Evolutionary conservation across 78 protist species (phyloP).

Genomic region (Dictyostelium capitatum): DNA sequence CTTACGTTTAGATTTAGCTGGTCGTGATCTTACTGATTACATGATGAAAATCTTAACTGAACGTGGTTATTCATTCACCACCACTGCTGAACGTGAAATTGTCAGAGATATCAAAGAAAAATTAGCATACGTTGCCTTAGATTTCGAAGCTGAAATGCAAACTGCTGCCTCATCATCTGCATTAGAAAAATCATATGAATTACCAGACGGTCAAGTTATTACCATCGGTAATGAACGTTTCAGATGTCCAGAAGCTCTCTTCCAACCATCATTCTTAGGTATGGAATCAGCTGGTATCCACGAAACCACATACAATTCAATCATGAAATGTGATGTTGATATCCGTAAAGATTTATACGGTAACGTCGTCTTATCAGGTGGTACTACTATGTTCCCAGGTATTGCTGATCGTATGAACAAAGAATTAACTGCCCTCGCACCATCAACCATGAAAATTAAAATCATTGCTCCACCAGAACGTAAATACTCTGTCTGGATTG

Average conservation of each 20-base stretch:
- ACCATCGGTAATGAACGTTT: slow-evolving; percentile 86
- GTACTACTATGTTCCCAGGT: slow-evolving; percentile 41
- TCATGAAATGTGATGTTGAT: slow-evolving; percentile 81
- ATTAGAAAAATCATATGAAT: slow-evolving; percentile 21
- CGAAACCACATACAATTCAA: slow-evolving; percentile 71
- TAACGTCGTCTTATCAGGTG: slow-evolving; percentile 90
- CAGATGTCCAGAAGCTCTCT: slow-evolving; percentile 91
- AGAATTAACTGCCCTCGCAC: slow-evolving; percentile 80
- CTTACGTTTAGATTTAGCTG: slow-evolving; percentile 76
- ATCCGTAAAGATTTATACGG: slow-evolving; percentile 52
- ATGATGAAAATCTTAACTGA: slow-evolving; percentile 86
- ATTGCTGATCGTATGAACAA: slow-evolving; percentile 65
- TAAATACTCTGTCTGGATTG: slow-evolving; percentile 88
- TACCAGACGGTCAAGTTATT: slow-evolving; percentile 88
- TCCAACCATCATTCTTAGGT: slow-evolving; percentile 94
- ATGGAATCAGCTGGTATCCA: slow-evolving; percentile 85
- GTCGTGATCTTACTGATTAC: slow-evolving; percentile 91
- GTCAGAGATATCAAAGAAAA: slow-evolving; percentile 92
- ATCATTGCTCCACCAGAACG: slow-evolving; percentile 90
- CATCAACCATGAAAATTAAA: slow-evolving; percentile 46
- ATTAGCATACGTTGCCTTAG: slow-evolving; percentile 40
- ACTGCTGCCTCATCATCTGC: background rate
- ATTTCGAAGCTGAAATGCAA: slow-evolving; percentile 57
- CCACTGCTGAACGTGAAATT: background rate
- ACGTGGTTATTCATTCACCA: slow-evolving; percentile 85